phyloP scores from a whole-genome alignment of 345 rosid species.

The Salix arbutifolia region DNA sequence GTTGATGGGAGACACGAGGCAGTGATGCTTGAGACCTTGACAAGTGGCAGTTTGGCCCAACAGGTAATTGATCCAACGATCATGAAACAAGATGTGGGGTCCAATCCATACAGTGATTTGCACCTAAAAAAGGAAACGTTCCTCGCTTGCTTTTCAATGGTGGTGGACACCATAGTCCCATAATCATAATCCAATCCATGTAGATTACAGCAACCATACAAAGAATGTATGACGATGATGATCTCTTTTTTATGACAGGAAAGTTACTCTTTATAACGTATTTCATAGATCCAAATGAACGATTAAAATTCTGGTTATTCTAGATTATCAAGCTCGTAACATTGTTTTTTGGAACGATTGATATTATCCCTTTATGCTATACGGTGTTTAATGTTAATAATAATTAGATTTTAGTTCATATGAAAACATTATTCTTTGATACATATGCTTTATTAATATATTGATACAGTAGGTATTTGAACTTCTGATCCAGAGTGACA shows the following conservation, averaged over 20 bases:
- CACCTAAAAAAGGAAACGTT: background rate
- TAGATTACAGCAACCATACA: background rate
- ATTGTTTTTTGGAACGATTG: too few relatives aligned
- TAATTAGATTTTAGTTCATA: too few relatives aligned
- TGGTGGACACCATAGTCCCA: background rate
- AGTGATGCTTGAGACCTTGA: background rate
- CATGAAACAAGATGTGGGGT: background rate
- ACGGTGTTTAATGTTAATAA: too few relatives aligned
- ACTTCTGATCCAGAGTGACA: too few relatives aligned
- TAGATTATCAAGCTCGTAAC: rapidly evolving
- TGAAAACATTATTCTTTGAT: too few relatives aligned
- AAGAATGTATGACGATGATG: background rate
- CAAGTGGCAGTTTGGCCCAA: background rate
- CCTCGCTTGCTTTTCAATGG: background rate
- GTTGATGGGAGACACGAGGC: background rate
- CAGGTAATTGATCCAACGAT: background rate
- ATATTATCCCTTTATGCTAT: too few relatives aligned
- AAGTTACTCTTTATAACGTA: too few relatives aligned
- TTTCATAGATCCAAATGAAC: too few relatives aligned
- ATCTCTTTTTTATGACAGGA: too few relatives aligned
- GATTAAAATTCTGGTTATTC: rapidly evolving
- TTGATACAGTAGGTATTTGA: too few relatives aligned
- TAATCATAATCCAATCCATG: background rate
- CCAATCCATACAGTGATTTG: background rate
- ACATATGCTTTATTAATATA: too few relatives aligned